These are phyloP conservation scores for Dichomitus squalens DNA, from an alignment of 1,284 basidiomycete species.

Conservation along the genomic window DNA sequence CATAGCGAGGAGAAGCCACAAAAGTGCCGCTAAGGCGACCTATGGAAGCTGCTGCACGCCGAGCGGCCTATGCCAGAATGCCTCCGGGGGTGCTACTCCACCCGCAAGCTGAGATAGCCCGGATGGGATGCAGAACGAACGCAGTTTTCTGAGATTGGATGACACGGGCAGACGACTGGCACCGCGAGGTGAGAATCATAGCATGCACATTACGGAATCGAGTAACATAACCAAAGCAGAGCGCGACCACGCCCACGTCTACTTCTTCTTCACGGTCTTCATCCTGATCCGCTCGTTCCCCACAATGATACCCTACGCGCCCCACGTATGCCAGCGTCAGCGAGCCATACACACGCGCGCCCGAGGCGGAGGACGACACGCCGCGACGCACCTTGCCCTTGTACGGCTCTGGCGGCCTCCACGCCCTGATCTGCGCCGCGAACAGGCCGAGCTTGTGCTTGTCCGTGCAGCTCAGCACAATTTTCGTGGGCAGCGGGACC, in stretches of 20 bases:
- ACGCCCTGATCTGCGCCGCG: slow-evolving; percentile 83
- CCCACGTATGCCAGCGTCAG: background rate
- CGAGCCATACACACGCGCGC: background rate
- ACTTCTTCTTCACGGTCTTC: slow-evolving; percentile 96
- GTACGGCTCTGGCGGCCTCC: slow-evolving; percentile 94
- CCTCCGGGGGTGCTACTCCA: background rate
- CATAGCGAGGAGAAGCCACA: no score
- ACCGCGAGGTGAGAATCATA: background rate
- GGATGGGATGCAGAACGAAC: background rate
- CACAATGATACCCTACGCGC: slow-evolving; percentile 83
- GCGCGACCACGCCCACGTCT: slow-evolving; percentile 35
- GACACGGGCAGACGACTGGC: background rate
- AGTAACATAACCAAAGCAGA: slow-evolving; percentile 14
- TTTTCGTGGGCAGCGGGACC: slow-evolving; percentile 72
- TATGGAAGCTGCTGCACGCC: background rate
- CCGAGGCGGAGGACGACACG: slow-evolving; percentile 9
- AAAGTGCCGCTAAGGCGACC: no score
- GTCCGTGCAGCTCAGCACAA: slow-evolving; percentile 68
- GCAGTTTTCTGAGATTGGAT: background rate
- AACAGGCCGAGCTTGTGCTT: slow-evolving; percentile 85
- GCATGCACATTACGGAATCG: slow-evolving; percentile 9
- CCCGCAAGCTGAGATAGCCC: background rate
- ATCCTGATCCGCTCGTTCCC: slow-evolving; percentile 88
- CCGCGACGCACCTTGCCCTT: slow-evolving; percentile 84
- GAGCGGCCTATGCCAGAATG: background rate